A percentile compares a stretch with the other conserved stretches of the same genome.
These are phyloP conservation scores for Komagataella phaffii DNA, from an alignment of 805 yeast genomes.

Conservation along the genomic window DNA sequence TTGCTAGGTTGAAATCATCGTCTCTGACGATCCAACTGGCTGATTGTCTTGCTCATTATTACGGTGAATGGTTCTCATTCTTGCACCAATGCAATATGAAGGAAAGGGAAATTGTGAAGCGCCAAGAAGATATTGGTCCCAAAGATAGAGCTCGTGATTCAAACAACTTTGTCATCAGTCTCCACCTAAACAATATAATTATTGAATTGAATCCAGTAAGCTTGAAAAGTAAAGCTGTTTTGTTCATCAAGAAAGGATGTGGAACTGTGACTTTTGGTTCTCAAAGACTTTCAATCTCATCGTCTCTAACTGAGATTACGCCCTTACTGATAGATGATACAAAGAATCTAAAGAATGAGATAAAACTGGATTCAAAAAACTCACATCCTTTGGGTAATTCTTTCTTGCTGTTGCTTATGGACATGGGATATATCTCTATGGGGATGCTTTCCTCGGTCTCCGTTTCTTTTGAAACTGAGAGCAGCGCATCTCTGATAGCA, in stretches of 20 bases:
- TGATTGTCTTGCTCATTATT: conserved; percentile 39
- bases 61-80: conserved; percentile 41
- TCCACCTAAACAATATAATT: conserved; percentile 32
- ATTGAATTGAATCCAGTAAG: conserved; percentile 55
- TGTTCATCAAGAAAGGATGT: conserved; percentile 41
- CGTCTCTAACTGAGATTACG: conserved; percentile 34
- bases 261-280: conserved; percentile 29
- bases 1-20: conserved; percentile 21
- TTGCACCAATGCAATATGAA: conserved; percentile 16
- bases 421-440: conserved; percentile 21
- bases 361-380: conserved; percentile 5
- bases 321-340: conserved; percentile 56
- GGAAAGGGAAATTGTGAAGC: neutral
- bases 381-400: neutral
- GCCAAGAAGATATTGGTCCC: neutral
- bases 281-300: conserved; percentile 20
- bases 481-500: conserved; percentile 2
- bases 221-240: conserved; percentile 35
- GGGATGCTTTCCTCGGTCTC: conserved; percentile 31
- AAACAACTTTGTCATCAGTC: neutral
- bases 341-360: conserved; percentile 17
- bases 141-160: neutral
- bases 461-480: conserved; percentile 19
- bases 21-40: conserved; percentile 29
- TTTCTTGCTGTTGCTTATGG: neutral